Percentiles rank a stretch among this genome's conserved stretches.
These are phyloP conservation scores for Xylaria sp. DNA, from an alignment of 2,329 filamentous ascomycete genomes.

Conservation along the genomic window DNA sequence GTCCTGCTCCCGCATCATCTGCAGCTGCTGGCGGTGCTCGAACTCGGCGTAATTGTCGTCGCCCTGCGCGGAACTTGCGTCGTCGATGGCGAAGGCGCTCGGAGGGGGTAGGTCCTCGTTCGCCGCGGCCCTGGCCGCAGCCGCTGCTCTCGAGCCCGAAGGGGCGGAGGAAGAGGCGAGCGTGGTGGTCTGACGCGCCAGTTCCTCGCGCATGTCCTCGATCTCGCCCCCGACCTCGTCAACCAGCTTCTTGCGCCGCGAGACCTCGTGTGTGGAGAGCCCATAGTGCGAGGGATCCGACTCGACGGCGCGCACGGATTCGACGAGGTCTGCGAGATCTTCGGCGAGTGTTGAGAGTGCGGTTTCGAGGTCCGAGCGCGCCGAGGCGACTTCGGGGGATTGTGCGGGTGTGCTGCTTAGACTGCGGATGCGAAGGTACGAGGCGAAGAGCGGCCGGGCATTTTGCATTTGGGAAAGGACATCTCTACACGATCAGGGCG, in stretches of 20 bases:
- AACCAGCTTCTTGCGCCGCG: conserved; percentile 79
- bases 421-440: conserved; percentile 93
- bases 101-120: conserved; percentile 58
- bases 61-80: conserved; percentile 48
- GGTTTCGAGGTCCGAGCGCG: conserved; percentile 69
- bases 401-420: conserved; percentile 68
- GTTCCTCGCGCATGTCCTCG: conserved; percentile 84
- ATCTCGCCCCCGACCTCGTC: conserved; percentile 89
- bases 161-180: conserved; percentile 26
- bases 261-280: conserved; percentile 80
- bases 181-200: conserved; percentile 63
- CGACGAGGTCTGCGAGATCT: conserved; percentile 87
- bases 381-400: conserved; percentile 85
- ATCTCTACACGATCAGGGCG: conserved; percentile 63
- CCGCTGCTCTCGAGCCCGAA: conserved; percentile 19
- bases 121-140: conserved; percentile 43
- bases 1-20: conserved; percentile 95
- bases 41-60: conserved; percentile 75
- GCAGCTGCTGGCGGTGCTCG: conserved; percentile 87
- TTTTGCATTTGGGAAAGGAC: conserved; percentile 82
- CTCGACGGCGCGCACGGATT: conserved; percentile 86
- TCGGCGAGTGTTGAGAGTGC: conserved; percentile 73
- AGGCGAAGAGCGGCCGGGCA: conserved; percentile 86
- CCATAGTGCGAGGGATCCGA: conserved; percentile 86
- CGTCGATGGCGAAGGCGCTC: conserved; percentile 63